These are phyloP conservation scores for Gracilaria domingensis DNA, from an alignment of 23 red algal genomes.

Conservation along the genomic window DNA sequence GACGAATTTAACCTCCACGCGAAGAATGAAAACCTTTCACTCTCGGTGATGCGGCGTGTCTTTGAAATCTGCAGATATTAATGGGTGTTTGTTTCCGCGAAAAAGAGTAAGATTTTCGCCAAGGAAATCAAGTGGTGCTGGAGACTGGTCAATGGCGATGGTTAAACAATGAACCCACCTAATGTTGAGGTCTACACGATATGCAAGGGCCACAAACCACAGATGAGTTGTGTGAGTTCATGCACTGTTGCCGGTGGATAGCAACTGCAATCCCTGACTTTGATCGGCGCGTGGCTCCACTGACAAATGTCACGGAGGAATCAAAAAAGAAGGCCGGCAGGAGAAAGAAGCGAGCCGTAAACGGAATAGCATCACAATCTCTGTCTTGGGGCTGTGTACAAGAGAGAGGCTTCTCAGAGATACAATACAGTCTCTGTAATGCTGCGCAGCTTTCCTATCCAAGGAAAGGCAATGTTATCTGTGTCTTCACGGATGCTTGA, in stretches of 20 bases:
- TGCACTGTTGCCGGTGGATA: conserved; percentile 60
- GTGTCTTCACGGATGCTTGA: neutral
- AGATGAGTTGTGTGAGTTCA: conserved; percentile 44
- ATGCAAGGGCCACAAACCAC: conserved; percentile 4
- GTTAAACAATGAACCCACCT: conserved; percentile 23
- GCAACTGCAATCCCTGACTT: too few species aligned
- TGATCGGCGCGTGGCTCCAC: neutral
- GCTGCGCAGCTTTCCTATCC: neutral
- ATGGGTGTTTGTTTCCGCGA: neutral
- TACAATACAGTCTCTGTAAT: conserved; percentile 30
- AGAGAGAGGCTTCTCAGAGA: neutral
- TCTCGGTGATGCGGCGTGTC: conserved; percentile 1
- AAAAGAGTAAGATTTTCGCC: conserved; percentile 24
- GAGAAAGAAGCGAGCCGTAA: conserved; percentile 15
- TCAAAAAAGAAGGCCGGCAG: conserved; percentile 6
- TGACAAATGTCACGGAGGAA: neutral
- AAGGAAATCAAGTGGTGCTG: conserved; percentile 43
- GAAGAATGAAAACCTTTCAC: neutral
- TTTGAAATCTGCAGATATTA: conserved; percentile 30
- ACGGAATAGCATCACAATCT: neutral
- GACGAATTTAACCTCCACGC: too few species aligned
- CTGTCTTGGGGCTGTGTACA: conserved; percentile 21
- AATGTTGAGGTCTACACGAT: conserved; percentile 1
- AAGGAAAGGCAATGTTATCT: neutral
- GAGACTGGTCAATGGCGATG: conserved; percentile 25